These are phyloP conservation scores for Huntiella decipiens DNA, from an alignment of 2,329 filamentous ascomycete species.

Conservation along the genomic window DNA sequence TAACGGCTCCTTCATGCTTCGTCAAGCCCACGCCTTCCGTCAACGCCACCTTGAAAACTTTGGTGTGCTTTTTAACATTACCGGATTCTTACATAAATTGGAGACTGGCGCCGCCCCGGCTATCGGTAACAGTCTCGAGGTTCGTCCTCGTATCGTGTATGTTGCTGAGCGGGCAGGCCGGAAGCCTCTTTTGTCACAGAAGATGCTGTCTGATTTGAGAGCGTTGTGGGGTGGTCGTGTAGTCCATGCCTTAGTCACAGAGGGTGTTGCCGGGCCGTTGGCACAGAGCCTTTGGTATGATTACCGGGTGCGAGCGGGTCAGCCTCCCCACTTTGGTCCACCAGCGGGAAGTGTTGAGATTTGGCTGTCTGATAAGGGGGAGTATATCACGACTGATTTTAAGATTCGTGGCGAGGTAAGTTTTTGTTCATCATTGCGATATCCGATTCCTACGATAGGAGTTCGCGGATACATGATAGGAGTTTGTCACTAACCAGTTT, in stretches of 20 bases:
- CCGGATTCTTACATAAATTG: constrained; percentile 21
- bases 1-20: constrained; percentile 41
- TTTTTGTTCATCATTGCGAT: background rate
- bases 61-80: constrained; percentile 50
- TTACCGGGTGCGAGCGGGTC: constrained; percentile 41
- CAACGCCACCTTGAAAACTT: constrained; percentile 46
- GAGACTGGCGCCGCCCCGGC: constrained; percentile 37
- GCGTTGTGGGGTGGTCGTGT: constrained; percentile 64
- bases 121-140: constrained; percentile 37
- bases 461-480: background rate
- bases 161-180: constrained; percentile 54
- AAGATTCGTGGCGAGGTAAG: constrained; percentile 42
- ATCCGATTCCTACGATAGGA: background rate
- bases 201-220: constrained; percentile 60
- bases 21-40: constrained; percentile 52
- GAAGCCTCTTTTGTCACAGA: constrained; percentile 44
- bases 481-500: background rate
- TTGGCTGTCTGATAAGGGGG: constrained; percentile 43
- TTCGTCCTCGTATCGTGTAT: constrained; percentile 59
- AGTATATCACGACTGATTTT: constrained; percentile 44
- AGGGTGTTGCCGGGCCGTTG: constrained; percentile 76
- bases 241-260: constrained; percentile 66
- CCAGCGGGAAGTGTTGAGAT: constrained; percentile 68
- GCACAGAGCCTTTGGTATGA: constrained; percentile 76
- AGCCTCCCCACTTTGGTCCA: constrained; percentile 54